These are phyloP conservation scores for Rosa multiflora DNA, from an alignment of 306 rosid genomes.

Conservation along the genomic window DNA sequence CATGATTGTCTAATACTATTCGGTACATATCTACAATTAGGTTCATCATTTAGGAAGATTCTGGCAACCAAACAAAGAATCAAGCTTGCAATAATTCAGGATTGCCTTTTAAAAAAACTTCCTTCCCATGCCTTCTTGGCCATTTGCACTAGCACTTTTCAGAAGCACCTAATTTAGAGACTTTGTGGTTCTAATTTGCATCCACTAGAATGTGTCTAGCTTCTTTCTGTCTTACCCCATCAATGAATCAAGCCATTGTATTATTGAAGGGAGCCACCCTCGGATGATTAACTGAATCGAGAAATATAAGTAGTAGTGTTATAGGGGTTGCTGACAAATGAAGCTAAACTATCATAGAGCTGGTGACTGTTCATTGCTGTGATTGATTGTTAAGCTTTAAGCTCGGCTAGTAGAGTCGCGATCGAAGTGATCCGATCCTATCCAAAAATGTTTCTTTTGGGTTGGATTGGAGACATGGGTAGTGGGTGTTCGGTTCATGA, in stretches of 20 bases:
- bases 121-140: slow-evolving; percentile 13
- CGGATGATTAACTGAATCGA: slow-evolving; percentile 39
- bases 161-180: slow-evolving; percentile 35
- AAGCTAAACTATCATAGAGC: slow-evolving; percentile 34
- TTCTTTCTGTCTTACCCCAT: slow-evolving; percentile 34
- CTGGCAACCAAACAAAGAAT: slow-evolving; percentile 27
- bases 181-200: slow-evolving; percentile 32
- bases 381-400: slow-evolving; percentile 30
- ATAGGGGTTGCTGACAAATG: slow-evolving; percentile 48
- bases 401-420: slow-evolving; percentile 21
- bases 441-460: slow-evolving; percentile 26
- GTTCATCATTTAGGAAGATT: slow-evolving; percentile 21
- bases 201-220: slow-evolving; percentile 51
- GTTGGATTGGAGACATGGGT: slow-evolving; percentile 46
- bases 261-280: slow-evolving; percentile 38
- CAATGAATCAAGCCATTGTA: slow-evolving; percentile 30
- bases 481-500: slow-evolving; percentile 68
- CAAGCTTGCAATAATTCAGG: slow-evolving; percentile 22
- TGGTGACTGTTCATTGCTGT: slow-evolving; percentile 31
- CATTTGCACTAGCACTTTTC: slow-evolving; percentile 44
- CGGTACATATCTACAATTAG: slow-evolving; percentile 4
- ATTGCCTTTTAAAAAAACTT: slow-evolving; percentile 7
- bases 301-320: slow-evolving; percentile 27
- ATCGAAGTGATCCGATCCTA: slow-evolving; percentile 27
- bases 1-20: background rate